Evolutionary conservation across 192 early-diverging fungal species (phyloP).

Genomic region (Entomortierella beljakovae): DNA sequence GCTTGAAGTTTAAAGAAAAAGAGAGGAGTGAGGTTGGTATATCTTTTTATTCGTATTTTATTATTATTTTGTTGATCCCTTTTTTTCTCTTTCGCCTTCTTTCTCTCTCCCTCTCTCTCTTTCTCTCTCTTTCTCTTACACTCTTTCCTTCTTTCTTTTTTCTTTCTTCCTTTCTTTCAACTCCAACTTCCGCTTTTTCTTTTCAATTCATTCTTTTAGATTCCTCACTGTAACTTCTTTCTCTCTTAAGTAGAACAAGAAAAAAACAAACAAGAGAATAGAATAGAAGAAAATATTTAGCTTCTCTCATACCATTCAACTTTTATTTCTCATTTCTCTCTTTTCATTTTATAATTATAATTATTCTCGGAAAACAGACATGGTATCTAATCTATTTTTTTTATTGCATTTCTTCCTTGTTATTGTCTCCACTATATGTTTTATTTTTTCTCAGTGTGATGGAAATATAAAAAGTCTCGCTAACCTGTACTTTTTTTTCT

Average conservation of each 20-base stretch:
- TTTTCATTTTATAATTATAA: too few relatives aligned
- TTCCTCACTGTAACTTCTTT: not conserved
- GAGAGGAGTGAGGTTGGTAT: too few relatives aligned
- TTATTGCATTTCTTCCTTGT: not conserved
- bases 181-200: not conserved
- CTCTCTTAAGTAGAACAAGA: not conserved
- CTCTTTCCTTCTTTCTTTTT: not conserved
- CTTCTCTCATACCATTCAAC: not conserved
- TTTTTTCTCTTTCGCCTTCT: not conserved
- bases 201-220: not conserved
- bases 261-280: too few relatives aligned
- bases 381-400: not conserved
- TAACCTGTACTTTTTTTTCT: slow-evolving; percentile 2
- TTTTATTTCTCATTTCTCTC: not conserved
- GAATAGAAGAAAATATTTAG: too few relatives aligned
- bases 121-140: not conserved
- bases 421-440: not conserved
- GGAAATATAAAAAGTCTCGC: not conserved
- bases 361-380: too few relatives aligned
- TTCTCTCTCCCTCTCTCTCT: not conserved
- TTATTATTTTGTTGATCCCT: not conserved
- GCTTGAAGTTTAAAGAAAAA: too few relatives aligned
- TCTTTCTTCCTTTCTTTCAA: not conserved
- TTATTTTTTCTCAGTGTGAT: not conserved
- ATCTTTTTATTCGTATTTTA: too few relatives aligned